A percentile compares a stretch with the other conserved stretches of the same genome.
phyloP scores from a whole-genome alignment of 306 rosid species.

The Hippophae gyantsensis region DNA sequence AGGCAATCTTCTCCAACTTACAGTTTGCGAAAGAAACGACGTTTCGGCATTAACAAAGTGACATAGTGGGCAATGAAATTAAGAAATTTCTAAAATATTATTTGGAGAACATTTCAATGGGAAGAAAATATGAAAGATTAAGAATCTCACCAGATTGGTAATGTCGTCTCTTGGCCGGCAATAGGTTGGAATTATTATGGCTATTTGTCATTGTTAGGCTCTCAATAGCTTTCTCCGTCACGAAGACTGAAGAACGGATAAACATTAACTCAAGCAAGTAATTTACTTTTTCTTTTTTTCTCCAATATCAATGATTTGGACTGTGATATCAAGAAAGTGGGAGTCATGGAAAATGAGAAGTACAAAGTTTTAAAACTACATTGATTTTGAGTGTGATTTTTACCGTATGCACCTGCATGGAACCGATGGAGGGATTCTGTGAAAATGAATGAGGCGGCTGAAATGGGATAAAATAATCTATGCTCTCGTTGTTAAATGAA shows the following conservation, averaged over 20 bases:
- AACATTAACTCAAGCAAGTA: not conserved
- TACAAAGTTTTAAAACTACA: too few species aligned
- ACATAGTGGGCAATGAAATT: constrained; percentile 7
- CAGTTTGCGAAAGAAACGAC: constrained; percentile 1
- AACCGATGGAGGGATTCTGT: too few species aligned
- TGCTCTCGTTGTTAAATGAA: too few species aligned
- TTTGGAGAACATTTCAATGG: constrained; percentile 1
- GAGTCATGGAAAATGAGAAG: not conserved
- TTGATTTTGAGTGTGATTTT: too few species aligned
- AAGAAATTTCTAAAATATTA: not conserved
- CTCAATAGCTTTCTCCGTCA: constrained; percentile 24
- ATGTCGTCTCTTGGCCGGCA: constrained; percentile 29
- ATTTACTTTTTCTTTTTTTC: not conserved
- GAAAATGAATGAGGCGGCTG: too few species aligned
- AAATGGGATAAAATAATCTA: too few species aligned
- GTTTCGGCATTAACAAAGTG: constrained; percentile 26
- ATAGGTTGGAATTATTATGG: constrained; percentile 20
- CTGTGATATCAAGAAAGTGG: not conserved
- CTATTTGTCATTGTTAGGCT: constrained; percentile 15
- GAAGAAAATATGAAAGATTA: not conserved
- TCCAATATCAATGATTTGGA: constrained; percentile 10
- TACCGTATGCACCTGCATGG: too few species aligned
- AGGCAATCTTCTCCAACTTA: constrained; percentile 4
- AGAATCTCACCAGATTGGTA: not conserved
- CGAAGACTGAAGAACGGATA: constrained; percentile 1